phyloP scores from a whole-genome alignment of 2,329 filamentous ascomycete species.

The Lojkania enalia region DNA sequence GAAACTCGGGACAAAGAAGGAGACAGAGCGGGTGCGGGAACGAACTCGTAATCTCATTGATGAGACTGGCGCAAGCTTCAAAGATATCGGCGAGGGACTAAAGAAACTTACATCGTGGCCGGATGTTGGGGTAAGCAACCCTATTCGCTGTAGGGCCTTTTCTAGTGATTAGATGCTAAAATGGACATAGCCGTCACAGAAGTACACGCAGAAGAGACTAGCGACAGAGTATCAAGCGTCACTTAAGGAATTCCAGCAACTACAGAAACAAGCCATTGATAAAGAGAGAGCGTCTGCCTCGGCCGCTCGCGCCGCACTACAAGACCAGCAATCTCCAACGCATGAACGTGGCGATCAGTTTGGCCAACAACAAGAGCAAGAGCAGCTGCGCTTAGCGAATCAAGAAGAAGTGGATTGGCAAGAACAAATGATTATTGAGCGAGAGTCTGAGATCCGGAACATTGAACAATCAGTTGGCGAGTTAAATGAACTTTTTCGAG shows the following conservation, averaged over 20 bases:
- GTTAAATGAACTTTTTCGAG: constrained; percentile 92
- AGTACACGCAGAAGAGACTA: constrained; percentile 94
- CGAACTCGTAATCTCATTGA: constrained; percentile 85
- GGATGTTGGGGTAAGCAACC: constrained; percentile 69
- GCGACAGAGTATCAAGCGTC: constrained; percentile 90
- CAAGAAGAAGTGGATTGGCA: constrained; percentile 98
- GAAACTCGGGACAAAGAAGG: constrained; percentile 84
- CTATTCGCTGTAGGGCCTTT: constrained; percentile 12
- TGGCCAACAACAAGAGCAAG: constrained; percentile 63
- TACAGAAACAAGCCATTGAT: constrained; percentile 89
- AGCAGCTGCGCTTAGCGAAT: constrained; percentile 78
- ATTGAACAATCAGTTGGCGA: constrained; percentile 97
- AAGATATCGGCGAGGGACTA: constrained; percentile 87
- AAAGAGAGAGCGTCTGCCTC: constrained; percentile 87
- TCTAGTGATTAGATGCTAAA: constrained; percentile 15
- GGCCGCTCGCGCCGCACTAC: constrained; percentile 79
- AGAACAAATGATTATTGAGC: constrained; percentile 91
- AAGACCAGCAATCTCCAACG: constrained; percentile 55
- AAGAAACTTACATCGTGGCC: constrained; percentile 83
- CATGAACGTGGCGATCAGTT: constrained; percentile 54
- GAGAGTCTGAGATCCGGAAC: constrained; percentile 93
- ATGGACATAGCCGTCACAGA: constrained; percentile 77
- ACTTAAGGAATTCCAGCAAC: constrained; percentile 84
- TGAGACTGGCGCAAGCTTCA: constrained; percentile 83
- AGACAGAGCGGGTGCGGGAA: constrained; percentile 88